Evolutionary conservation across 495 filamentous ascomycete species (phyloP), one percentile per base, ranked within the genome.

Genomic region (Beverwykella pulmonaria): DNA sequence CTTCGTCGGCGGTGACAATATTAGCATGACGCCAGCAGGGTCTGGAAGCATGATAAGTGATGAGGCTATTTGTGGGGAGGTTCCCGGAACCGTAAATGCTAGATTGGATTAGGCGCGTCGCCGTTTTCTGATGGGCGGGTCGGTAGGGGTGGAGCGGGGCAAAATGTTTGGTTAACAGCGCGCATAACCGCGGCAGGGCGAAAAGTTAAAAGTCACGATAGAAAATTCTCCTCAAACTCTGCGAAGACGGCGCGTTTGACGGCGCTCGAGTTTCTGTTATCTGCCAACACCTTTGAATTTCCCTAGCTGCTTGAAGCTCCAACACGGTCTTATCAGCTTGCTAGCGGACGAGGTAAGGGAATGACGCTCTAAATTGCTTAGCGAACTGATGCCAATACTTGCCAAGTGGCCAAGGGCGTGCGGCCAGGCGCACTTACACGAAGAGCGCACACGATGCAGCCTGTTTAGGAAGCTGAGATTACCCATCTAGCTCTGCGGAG

Each of bases 401-500:
- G 52, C 60, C 50, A 53, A 64, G 39, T 5, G 12, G 30, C 14
- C 29, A 63, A 44, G 39, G 9, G 17, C 39, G 39, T 12, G 9
- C 39, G 39, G 39, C 8, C 39, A 14, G 39, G 15, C 39, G 17
- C 9, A 44, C 39, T 15, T 14, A 44, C 39, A 44, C 39, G 39
- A 44, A n/a, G 5, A 44, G 1, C 23, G n/a, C 30, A 41, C 22
- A 26, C 17, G 19, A 36, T 15, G n/a, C 17, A 23, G 7, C 64
- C 64, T 9, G 20, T 55, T 36, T 27, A 61, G 64, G 64, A 60
- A 67, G 64, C 64, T 67, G 49, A 49, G 56, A 57, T 67, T 49
- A 49, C 19, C 1, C 32, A 29, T 58, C 55, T 48, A 53, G 54
- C 34, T 23, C 17, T 46, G 49, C 29, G 50, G 64, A 36, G 48